These are phyloP conservation scores for Hypoxylon perforatum DNA, from an alignment of 495 filamentous ascomycete genomes.

Conservation along the genomic window DNA sequence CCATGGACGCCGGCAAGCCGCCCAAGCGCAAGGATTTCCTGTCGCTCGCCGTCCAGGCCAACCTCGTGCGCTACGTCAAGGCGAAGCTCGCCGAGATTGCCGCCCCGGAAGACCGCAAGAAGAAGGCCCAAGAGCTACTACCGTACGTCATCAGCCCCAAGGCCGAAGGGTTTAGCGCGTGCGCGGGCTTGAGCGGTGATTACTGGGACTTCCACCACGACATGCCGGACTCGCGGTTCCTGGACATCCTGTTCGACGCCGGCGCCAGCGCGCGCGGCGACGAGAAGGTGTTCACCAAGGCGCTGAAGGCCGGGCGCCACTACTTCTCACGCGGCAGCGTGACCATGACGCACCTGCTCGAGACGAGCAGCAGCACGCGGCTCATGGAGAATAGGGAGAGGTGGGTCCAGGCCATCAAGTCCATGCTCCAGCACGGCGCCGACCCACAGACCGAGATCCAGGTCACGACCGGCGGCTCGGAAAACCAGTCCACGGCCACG, in stretches of 20 bases:
- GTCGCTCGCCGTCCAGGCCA: slow-evolving; percentile 44
- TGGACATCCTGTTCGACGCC: slow-evolving; percentile 42
- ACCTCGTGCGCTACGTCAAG: slow-evolving; percentile 42
- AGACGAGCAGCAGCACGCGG: slow-evolving; percentile 42
- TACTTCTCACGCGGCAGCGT: slow-evolving; percentile 47
- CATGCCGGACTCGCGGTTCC: slow-evolving; percentile 44
- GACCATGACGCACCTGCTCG: slow-evolving; percentile 47
- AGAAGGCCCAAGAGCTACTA: slow-evolving; percentile 46
- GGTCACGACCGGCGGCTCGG: slow-evolving; percentile 32
- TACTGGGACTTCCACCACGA: slow-evolving; percentile 50
- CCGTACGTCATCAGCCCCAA: slow-evolving; percentile 42
- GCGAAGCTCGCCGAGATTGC: slow-evolving; percentile 29
- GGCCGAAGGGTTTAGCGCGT: slow-evolving; percentile 47
- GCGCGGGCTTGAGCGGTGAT: slow-evolving; percentile 42
- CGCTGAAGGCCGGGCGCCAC: slow-evolving; percentile 42
- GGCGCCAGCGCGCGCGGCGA: slow-evolving; percentile 35
- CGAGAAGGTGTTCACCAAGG: slow-evolving; percentile 35
- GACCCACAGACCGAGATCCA: slow-evolving; percentile 42
- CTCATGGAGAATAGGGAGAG: slow-evolving; percentile 45
- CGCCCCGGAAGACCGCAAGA: slow-evolving; percentile 22
- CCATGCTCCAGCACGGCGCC: slow-evolving; percentile 43
- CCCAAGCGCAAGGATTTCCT: slow-evolving; percentile 48
- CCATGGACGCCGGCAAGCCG: slow-evolving; percentile 49
- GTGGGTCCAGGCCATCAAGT: slow-evolving; percentile 48
- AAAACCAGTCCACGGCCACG: slow-evolving; percentile 40